Percentiles rank a stretch among this genome's conserved stretches.
These are phyloP conservation scores for Auxenochlorella protothecoides DNA, from an alignment of 139 green algal genomes.

Conservation along the genomic window DNA sequence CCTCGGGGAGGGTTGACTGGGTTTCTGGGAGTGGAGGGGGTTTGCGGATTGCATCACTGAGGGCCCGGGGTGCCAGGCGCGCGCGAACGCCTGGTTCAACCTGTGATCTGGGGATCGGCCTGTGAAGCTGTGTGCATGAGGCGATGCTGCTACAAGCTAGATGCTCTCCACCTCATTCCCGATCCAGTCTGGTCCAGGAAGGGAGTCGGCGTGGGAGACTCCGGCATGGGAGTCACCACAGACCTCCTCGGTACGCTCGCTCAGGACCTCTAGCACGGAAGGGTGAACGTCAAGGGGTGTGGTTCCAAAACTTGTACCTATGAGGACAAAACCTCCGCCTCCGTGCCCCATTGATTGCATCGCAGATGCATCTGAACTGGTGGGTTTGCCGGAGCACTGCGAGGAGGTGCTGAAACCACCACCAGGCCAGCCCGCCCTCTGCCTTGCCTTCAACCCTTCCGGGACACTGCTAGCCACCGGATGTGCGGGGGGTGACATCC, in stretches of 20 bases:
- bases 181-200: too few relatives aligned
- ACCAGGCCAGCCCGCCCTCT: background rate
- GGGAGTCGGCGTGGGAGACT: too few relatives aligned
- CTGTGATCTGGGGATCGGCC: too few relatives aligned
- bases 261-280: too few relatives aligned
- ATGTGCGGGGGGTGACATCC: slow-evolving; percentile 53
- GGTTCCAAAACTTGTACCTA: background rate
- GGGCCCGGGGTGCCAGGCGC: too few relatives aligned
- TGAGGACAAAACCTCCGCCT: background rate
- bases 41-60: too few relatives aligned
- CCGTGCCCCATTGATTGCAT: background rate
- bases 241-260: background rate
- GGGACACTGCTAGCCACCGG: slow-evolving; percentile 52
- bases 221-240: background rate
- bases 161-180: too few relatives aligned
- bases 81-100: too few relatives aligned
- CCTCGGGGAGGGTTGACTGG: too few relatives aligned
- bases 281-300: background rate
- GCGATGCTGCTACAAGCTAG: too few relatives aligned
- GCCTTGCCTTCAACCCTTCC: slow-evolving; percentile 16
- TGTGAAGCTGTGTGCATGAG: too few relatives aligned
- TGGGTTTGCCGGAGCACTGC: slow-evolving; percentile 9
- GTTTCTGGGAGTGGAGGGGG: too few relatives aligned
- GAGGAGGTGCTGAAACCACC: slow-evolving; percentile 5
- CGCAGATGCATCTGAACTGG: background rate